These are phyloP conservation scores for Vanilla planifolia DNA, from an alignment of 106 monocot genomes.

Conservation along the genomic window DNA sequence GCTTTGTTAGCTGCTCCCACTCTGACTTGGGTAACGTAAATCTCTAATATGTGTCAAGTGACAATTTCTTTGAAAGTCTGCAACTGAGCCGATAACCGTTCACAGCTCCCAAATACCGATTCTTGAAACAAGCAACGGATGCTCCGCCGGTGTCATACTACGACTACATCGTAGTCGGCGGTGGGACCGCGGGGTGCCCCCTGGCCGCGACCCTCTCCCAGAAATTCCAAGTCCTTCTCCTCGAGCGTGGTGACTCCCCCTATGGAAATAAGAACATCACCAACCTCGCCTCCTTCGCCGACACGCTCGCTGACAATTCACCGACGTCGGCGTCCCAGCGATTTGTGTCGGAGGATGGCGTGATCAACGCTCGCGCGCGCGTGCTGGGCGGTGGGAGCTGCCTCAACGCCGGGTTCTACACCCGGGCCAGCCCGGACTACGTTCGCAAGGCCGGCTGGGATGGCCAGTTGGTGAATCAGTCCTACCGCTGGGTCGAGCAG, in stretches of 20 bases:
- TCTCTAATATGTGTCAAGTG: neutral
- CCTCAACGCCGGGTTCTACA: conserved; percentile 15
- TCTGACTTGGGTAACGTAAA: neutral
- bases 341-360: conserved; percentile 7
- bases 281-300: conserved; percentile 5
- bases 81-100: neutral
- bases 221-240: conserved; percentile 1
- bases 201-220: conserved; percentile 13
- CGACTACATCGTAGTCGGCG: conserved; percentile 21
- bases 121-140: conserved; percentile 2
- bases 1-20: conserved; percentile 1
- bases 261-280: conserved; percentile 10
- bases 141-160: conserved; percentile 9
- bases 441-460: conserved; percentile 2
- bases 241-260: conserved; percentile 7
- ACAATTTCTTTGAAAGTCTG: neutral
- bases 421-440: neutral
- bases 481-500: conserved; percentile 54
- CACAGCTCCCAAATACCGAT: conserved; percentile 16
- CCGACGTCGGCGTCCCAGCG: conserved; percentile 5
- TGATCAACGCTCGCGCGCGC: conserved; percentile 15
- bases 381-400: conserved; percentile 22
- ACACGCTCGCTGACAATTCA: conserved; percentile 9
- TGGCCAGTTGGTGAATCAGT: conserved; percentile 21
- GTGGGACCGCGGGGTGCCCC: conserved; percentile 15